Conservation (phyloP, 768 basidiomycete species). For the Collybiopsis luxurians region DNA sequence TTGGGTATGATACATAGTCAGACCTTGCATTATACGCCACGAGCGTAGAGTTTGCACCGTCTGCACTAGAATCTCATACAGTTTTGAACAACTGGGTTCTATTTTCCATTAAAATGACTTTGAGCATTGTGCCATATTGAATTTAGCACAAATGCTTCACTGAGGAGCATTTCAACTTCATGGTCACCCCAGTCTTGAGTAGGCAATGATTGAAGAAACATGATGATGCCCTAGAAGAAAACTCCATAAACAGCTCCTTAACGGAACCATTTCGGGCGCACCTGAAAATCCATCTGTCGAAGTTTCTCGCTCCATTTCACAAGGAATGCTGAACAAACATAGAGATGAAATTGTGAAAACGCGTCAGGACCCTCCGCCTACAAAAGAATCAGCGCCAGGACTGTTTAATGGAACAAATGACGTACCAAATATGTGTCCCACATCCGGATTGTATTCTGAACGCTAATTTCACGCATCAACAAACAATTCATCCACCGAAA, state of each 20-base stretch:
- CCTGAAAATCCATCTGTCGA: conserved; percentile 98
- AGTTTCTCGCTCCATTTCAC: conserved; percentile 94
- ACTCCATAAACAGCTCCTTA: no score
- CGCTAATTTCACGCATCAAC: conserved; percentile 96
- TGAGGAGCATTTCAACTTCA: conserved; percentile 92
- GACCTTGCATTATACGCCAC: conserved; percentile 1
- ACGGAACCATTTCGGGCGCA: conserved; percentile 39
- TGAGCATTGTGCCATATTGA: conserved; percentile 93
- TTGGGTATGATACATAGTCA: conserved; percentile 4
- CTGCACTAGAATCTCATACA: background rate
- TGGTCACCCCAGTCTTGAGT: conserved; percentile 95
- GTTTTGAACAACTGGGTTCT: conserved; percentile 7
- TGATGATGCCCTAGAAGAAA: conserved; percentile 83
- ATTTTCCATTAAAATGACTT: conserved; percentile 74
- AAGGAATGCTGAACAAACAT: conserved; percentile 96
- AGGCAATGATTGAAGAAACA: conserved; percentile 93
- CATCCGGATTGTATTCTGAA: conserved; percentile 96
- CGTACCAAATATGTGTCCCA: conserved; percentile 99
- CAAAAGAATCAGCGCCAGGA: background rate
- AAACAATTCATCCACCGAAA: conserved; percentile 99
- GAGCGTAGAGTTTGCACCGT: no score
- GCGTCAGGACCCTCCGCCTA: conserved; percentile 97
- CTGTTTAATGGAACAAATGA: background rate
- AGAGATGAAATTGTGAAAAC: conserved; percentile 98
- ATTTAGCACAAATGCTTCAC: conserved; percentile 92